Percentiles rank a stretch among this genome's conserved stretches.
phyloP scores from a whole-genome alignment of 2,329 filamentous ascomycete species.

The Beauveria rudraprayagi region DNA sequence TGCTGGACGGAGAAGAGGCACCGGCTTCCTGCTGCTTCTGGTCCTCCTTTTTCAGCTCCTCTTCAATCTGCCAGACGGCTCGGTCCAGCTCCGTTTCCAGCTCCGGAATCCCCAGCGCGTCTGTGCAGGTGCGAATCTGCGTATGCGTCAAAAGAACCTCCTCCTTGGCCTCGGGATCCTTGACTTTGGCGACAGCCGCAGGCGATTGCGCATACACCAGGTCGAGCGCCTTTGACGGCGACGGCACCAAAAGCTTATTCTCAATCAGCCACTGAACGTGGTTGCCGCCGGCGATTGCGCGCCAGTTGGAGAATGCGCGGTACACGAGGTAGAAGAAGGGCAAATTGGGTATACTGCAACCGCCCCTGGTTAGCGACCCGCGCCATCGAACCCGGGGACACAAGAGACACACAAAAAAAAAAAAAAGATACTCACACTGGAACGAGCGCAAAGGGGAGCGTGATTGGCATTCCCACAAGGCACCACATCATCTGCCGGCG shows the following conservation, averaged over 20 bases:
- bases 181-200: slow-evolving; percentile 14
- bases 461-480: slow-evolving; percentile 72
- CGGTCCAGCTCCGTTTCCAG: slow-evolving; percentile 66
- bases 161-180: slow-evolving; percentile 21
- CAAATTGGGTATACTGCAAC: slow-evolving; percentile 73
- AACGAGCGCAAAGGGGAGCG: slow-evolving; percentile 71
- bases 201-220: slow-evolving; percentile 51
- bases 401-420: not conserved
- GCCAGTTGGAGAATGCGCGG: slow-evolving; percentile 86
- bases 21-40: slow-evolving; percentile 21
- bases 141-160: slow-evolving; percentile 38
- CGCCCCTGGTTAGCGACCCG: not conserved
- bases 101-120: slow-evolving; percentile 58
- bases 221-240: slow-evolving; percentile 63
- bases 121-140: slow-evolving; percentile 50
- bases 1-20: not conserved
- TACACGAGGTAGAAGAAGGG: slow-evolving; percentile 96
- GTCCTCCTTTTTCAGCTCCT: slow-evolving; percentile 33
- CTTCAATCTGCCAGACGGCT: slow-evolving; percentile 66
- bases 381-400: not conserved
- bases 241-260: slow-evolving; percentile 59
- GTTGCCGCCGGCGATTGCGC: slow-evolving; percentile 74
- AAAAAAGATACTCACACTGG: slow-evolving; percentile 58
- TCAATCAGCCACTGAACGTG: slow-evolving; percentile 76
- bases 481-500: slow-evolving; percentile 72